Percentiles rank a stretch among this genome's conserved stretches.
Conservation (phyloP, 192 early-diverging fungal species). For the Entomortierella beljakovae region DNA sequence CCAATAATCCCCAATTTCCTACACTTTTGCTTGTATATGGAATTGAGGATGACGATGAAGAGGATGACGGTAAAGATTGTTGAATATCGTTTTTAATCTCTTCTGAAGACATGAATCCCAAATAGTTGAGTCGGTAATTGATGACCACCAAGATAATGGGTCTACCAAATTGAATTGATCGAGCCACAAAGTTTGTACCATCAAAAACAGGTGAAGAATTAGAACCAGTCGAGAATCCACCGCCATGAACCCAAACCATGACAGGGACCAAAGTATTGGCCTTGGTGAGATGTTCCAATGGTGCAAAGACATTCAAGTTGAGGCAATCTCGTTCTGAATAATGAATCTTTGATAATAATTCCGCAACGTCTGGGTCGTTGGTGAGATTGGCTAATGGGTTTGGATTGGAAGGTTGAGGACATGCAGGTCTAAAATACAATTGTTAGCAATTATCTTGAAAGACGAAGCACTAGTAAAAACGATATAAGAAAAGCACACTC, state of each 20-base stretch:
- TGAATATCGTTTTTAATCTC: conserved; percentile 19
- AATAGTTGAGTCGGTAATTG: conserved; percentile 42
- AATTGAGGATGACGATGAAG: not conserved
- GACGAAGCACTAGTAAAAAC: not conserved
- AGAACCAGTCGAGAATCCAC: conserved; percentile 10
- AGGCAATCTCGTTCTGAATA: conserved; percentile 28
- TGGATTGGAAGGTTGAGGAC: conserved; percentile 10
- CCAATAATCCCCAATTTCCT: conserved; percentile 59
- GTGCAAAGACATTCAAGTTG: conserved; percentile 24
- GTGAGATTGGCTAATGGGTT: conserved; percentile 10
- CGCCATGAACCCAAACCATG: conserved; percentile 34
- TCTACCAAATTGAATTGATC: conserved; percentile 13
- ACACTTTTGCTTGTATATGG: conserved; percentile 7
- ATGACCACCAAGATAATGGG: conserved; percentile 28
- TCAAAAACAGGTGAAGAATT: conserved; percentile 17
- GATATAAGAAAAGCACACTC: not conserved
- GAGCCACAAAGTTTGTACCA: conserved; percentile 24
- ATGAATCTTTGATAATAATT: not conserved
- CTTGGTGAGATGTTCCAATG: conserved; percentile 6
- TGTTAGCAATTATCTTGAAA: not conserved
- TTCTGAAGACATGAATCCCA: conserved; percentile 34
- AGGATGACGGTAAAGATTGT: not conserved
- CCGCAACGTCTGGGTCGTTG: not conserved
- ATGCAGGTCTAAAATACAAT: conserved; percentile 11
- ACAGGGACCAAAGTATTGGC: conserved; percentile 14